Conservation (phyloP, 139 green algal genomes). For the Microglena sp. region DNA sequence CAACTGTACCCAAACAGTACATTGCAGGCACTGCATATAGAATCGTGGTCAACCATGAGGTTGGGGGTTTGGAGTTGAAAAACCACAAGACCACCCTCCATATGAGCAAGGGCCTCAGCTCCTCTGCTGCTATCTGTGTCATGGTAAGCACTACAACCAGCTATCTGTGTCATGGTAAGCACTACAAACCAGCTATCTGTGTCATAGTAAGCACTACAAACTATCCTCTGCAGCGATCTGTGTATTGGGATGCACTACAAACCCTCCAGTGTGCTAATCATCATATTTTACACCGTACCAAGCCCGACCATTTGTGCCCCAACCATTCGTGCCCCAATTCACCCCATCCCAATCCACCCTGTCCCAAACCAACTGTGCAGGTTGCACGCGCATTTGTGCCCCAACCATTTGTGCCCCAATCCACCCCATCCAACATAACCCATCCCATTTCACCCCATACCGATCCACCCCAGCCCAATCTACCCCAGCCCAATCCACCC, state of each 20-base stretch:
- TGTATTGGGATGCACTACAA: not conserved
- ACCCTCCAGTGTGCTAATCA: not conserved
- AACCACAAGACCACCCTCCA: constrained; percentile 61
- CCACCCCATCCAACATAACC: no score
- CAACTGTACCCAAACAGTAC: constrained; percentile 37
- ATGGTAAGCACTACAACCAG: constrained; percentile 22
- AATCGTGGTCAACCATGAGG: constrained; percentile 25
- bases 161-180: constrained; percentile 8
- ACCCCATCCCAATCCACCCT: no score
- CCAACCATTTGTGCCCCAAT: no score
- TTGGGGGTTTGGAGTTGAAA: constrained; percentile 35
- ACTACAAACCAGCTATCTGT: not conserved
- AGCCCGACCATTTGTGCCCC: no score
- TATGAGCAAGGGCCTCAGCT: constrained; percentile 60
- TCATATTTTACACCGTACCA: not conserved
- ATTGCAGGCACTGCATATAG: constrained; percentile 49
- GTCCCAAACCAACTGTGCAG: constrained; percentile 13
- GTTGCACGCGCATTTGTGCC: constrained; percentile 48
- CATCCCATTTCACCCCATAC: not conserved
- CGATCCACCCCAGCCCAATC: not conserved
- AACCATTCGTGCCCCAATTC: no score
- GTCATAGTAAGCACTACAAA: constrained; percentile 2
- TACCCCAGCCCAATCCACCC: no score
- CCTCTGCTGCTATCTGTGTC: constrained; percentile 61
- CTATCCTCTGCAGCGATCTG: not conserved